These are phyloP conservation scores for Populus alba DNA, from an alignment of 345 rosid species.

Conservation along the genomic window DNA sequence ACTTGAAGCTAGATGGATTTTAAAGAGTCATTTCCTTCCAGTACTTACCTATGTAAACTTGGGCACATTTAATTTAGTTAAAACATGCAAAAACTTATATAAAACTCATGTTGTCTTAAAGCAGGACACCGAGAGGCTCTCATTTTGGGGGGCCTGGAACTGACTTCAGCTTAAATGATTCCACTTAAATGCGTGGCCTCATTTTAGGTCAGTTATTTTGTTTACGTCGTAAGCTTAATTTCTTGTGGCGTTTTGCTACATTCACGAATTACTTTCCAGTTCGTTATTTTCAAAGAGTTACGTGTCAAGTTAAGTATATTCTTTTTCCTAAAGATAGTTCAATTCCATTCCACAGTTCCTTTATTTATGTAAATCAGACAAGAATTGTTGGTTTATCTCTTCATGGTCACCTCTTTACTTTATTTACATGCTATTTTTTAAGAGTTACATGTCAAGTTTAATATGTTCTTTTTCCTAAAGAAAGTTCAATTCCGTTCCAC, in stretches of 20 bases:
- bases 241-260: conserved; percentile 64
- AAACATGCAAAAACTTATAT: conserved; percentile 78
- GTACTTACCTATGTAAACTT: conserved; percentile 61
- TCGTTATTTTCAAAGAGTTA: conserved; percentile 38
- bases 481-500: conserved; percentile 29
- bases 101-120: conserved; percentile 96
- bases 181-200: conserved; percentile 98
- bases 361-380: conserved; percentile 24
- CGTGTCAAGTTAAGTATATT: conserved; percentile 33
- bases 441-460: conserved; percentile 31
- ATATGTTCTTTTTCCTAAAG: conserved; percentile 26
- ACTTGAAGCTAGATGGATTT: conserved; percentile 43
- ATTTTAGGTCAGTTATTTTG: conserved; percentile 98
- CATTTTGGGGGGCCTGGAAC: conserved; percentile 95
- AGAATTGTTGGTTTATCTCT: conserved; percentile 19
- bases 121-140: conserved; percentile 98
- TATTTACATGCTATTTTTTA: conserved; percentile 23
- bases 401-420: conserved; percentile 10
- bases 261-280: conserved; percentile 45
- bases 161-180: conserved; percentile 95
- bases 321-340: conserved; percentile 21
- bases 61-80: conserved; percentile 54
- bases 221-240: conserved; percentile 62
- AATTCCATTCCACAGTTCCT: conserved; percentile 30
- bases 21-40: conserved; percentile 59